Evolutionary conservation across 805 yeast species (phyloP).

Genomic region (Kodamaea hsintzibuensis): DNA sequence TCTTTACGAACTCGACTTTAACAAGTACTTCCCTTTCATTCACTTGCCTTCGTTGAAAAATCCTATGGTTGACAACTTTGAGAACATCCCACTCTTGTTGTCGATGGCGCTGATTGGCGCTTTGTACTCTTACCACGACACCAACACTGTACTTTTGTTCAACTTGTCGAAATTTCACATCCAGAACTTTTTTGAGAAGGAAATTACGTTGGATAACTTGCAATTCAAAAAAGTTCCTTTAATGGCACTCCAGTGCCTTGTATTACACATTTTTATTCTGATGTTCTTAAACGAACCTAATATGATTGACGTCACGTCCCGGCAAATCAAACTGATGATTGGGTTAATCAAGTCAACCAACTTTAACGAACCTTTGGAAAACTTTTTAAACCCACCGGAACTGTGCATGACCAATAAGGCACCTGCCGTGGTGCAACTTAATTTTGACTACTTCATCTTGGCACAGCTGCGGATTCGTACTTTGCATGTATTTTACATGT

Average conservation of each 20-base stretch:
- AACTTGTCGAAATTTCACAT: slow-evolving; percentile 67
- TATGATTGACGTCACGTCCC: slow-evolving; percentile 51
- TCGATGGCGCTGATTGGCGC: slow-evolving; percentile 92
- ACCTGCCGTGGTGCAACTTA: slow-evolving; percentile 30
- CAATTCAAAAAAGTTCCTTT: slow-evolving; percentile 55
- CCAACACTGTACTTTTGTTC: slow-evolving; percentile 70
- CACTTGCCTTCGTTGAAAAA: slow-evolving; percentile 62
- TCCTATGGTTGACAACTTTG: slow-evolving; percentile 41
- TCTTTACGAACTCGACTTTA: slow-evolving; percentile 76
- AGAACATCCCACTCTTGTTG: slow-evolving; percentile 64
- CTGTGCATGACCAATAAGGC: slow-evolving; percentile 8
- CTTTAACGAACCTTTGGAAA: slow-evolving; percentile 51
- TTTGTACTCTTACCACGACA: slow-evolving; percentile 74
- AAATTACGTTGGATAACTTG: slow-evolving; percentile 44
- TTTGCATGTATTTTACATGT: slow-evolving; percentile 49
- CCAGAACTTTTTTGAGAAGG: slow-evolving; percentile 62
- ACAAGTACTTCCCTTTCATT: slow-evolving; percentile 80
- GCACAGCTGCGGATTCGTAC: slow-evolving; percentile 60
- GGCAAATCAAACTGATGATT: slow-evolving; percentile 55
- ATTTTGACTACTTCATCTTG: slow-evolving; percentile 52
- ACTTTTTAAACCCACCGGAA: slow-evolving; percentile 44
- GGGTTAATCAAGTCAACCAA: slow-evolving; percentile 55
- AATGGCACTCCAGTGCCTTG: slow-evolving; percentile 57
- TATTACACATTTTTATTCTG: slow-evolving; percentile 55
- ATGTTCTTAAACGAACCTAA: slow-evolving; percentile 55